Evolutionary conservation across 768 basidiomycete species (phyloP).

Genomic region (Leccinum subgranulosum): DNA sequence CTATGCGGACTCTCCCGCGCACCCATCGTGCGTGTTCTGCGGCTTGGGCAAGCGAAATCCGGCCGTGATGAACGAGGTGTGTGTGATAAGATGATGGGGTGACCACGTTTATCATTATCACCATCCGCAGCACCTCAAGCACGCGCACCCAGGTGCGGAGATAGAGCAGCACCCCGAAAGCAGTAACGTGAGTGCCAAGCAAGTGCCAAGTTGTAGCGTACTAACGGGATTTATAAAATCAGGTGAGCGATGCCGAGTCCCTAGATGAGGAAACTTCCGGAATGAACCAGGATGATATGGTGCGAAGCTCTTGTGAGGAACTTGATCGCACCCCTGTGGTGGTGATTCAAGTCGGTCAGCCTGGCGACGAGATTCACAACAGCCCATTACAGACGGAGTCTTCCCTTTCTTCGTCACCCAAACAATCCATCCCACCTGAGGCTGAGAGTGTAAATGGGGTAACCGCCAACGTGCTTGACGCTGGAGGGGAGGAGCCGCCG

Average conservation of each 20-base stretch:
- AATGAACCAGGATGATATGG: neutral
- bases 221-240: constrained; percentile 2
- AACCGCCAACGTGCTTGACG: neutral
- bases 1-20: constrained; percentile 20
- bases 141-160: constrained; percentile 11
- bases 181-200: constrained; percentile 1
- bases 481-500: neutral
- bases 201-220: neutral
- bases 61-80: constrained; percentile 21
- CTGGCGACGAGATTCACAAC: neutral
- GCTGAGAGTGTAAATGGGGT: neutral
- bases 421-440: neutral
- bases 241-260: constrained; percentile 4
- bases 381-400: neutral
- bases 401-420: constrained; percentile 1
- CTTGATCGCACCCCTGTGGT: neutral
- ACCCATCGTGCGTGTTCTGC: constrained; percentile 22
- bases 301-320: neutral
- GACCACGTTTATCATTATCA: constrained; percentile 8
- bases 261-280: neutral
- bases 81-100: neutral
- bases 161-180: neutral
- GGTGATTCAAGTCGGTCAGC: neutral
- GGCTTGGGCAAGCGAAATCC: constrained; percentile 12
- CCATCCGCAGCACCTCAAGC: constrained; percentile 18